Evolutionary conservation across 768 basidiomycete genomes (phyloP).

Genomic region (Agrocybe chaxingu): DNA sequence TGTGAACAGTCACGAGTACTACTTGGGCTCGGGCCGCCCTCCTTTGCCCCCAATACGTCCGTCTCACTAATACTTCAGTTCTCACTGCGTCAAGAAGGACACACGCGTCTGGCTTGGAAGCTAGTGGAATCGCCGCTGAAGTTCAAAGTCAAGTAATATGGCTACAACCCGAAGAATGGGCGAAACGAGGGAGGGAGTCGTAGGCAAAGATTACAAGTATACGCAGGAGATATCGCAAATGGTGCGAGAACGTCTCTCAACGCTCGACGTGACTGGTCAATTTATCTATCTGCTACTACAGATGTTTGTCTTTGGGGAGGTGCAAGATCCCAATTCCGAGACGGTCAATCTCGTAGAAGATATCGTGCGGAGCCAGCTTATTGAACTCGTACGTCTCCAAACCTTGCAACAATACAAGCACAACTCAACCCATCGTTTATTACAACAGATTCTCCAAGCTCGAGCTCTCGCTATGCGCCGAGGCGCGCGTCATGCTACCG

Average conservation of each 20-base stretch:
- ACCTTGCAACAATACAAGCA: neutral
- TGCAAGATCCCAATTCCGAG: slow-evolving; percentile 83
- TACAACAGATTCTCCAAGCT: slow-evolving; percentile 78
- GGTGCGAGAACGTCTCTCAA: slow-evolving; percentile 40
- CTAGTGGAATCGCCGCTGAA: no score
- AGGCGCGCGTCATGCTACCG: slow-evolving; percentile 80
- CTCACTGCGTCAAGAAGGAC: no score
- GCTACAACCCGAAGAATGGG: no score
- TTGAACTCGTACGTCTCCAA: slow-evolving; percentile 67
- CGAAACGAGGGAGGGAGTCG: neutral
- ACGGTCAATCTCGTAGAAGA: slow-evolving; percentile 96
- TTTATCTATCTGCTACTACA: slow-evolving; percentile 23
- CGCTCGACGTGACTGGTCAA: neutral
- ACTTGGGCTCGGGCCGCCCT: no score
- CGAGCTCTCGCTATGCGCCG: slow-evolving; percentile 79
- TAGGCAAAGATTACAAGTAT: slow-evolving; percentile 76
- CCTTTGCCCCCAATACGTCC: no score
- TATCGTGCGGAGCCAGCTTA: slow-evolving; percentile 85
- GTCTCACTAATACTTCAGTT: no score
- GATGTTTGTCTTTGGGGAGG: slow-evolving; percentile 98
- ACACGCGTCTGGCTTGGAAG: no score
- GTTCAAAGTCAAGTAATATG: no score
- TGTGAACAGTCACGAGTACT: no score
- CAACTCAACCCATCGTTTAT: slow-evolving; percentile 4
- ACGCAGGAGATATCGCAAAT: slow-evolving; percentile 92